Conservation (phyloP, 2,329 filamentous ascomycete species). For the Fusarium chuoi region DNA sequence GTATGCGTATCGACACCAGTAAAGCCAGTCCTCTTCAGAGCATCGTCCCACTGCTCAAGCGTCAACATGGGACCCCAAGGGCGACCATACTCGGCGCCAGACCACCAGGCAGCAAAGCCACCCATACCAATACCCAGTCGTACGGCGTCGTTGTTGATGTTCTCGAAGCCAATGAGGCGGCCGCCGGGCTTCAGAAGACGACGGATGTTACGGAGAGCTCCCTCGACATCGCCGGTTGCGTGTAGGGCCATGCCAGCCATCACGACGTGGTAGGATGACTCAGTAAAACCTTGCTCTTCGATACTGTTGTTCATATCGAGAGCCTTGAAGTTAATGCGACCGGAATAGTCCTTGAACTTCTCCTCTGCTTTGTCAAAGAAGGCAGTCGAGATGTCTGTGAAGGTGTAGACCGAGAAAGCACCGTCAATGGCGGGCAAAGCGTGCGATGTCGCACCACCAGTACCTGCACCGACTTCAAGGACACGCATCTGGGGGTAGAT, state of each 20-base stretch:
- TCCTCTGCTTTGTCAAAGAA: conserved; percentile 10
- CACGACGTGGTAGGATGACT: conserved; percentile 4
- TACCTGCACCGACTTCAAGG: conserved; percentile 10
- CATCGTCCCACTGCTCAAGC: conserved; percentile 13
- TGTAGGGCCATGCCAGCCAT: neutral
- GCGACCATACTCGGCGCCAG: conserved; percentile 11
- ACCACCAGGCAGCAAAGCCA: conserved; percentile 23
- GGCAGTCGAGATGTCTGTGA: conserved; percentile 6
- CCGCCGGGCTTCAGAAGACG: conserved; percentile 11
- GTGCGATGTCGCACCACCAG: conserved; percentile 3
- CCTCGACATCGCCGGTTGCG: neutral
- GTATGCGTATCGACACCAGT: conserved; percentile 19
- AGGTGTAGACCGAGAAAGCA: conserved; percentile 3
- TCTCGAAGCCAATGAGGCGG: conserved; percentile 9
- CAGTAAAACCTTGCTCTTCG: neutral
- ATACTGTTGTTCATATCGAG: conserved; percentile 1
- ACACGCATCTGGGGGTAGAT: neutral
- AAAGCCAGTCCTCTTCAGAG: conserved; percentile 10
- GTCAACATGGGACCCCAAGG: conserved; percentile 12
- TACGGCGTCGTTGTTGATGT: neutral
- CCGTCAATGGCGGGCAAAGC: neutral
- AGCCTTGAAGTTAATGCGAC: conserved; percentile 6
- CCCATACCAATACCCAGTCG: conserved; percentile 1
- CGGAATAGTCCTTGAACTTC: neutral
- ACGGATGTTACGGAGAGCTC: neutral